Conservation (phyloP, 345 rosid genomes). For the Reutealis trisperma region DNA sequence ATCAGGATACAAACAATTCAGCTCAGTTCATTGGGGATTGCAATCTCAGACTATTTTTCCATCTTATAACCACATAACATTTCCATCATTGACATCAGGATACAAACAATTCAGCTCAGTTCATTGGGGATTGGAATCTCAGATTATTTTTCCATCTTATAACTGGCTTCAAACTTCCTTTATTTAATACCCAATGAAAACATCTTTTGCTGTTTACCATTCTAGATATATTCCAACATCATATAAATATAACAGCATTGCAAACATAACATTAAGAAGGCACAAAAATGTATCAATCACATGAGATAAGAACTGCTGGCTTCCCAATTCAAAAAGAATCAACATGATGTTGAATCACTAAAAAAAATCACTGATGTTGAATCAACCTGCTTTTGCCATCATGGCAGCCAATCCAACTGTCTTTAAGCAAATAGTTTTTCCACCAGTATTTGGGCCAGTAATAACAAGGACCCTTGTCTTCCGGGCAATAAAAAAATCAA, state of each 20-base stretch:
- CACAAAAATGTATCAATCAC: background rate
- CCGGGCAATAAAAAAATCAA: slow-evolving; percentile 63
- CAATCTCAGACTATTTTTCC: background rate
- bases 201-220: background rate
- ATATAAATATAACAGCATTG: background rate
- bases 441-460: slow-evolving; percentile 98
- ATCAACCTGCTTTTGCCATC: slow-evolving; percentile 93
- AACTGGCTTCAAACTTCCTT: background rate
- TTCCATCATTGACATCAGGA: background rate
- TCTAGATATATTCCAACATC: background rate
- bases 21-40: background rate
- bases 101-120: background rate
- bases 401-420: slow-evolving; percentile 90
- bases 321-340: background rate
- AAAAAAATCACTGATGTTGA: slow-evolving; percentile 1
- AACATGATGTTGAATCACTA: background rate
- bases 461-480: slow-evolving; percentile 77
- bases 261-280: background rate
- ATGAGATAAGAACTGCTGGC: background rate
- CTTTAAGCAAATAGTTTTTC: slow-evolving; percentile 91
- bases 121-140: background rate
- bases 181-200: background rate
- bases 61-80: background rate
- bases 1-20: background rate
- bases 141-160: background rate